Evolutionary conservation across 2,329 filamentous ascomycete species (phyloP), one percentile per base, ranked within the genome.

Genomic region (Diaporthe humulicola): DNA sequence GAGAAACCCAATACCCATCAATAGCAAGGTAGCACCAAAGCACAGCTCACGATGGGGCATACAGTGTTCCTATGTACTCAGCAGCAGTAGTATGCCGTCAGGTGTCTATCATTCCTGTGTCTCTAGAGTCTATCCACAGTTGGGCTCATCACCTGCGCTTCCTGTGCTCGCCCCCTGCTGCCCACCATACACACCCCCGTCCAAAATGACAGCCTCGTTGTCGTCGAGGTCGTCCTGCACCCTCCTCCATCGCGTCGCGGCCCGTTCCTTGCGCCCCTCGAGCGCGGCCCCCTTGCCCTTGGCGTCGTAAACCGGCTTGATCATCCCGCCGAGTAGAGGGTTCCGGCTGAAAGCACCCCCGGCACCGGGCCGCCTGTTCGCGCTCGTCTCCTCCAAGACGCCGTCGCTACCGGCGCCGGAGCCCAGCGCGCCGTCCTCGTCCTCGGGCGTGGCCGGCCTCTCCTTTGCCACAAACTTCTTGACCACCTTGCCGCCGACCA

Each of bases 401-500:
- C 80, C 81, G 78, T 42, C 81, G 76, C 85, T 73, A 9, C 56
- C 69, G 3, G 22, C 69, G 48, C 42, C n/a, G 9, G n/a, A n/a
- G 28, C 28, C 45, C 28, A 17, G 25, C 75, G 83, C 79, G 1
- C 80, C 78, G 17, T 83, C 81, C 0, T 84, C 83, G 0, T 86
- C 85, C 10, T 87, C 86, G 0, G 91, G 91, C 9, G 87, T 90
- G 4, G 84, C 85, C 5, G 89, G 90, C 61, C 89, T 86, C 76
- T 93, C 92, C 28, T 90, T 83, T 6, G 92, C 89, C 22, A 89
- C 90, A 89, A 94, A 94, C 78, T 90, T 90, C 75, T 90, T 91
- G 6, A 97, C 92, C 3, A 98, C 91, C 79, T 93, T 95, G 25
- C 93, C 93, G 0, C 93, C 93, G 12, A 92, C 92, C 0, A 98